These are phyloP conservation scores for Kitagawia praeruptora DNA, from an alignment of 129 eudicot species.

Conservation along the genomic window DNA sequence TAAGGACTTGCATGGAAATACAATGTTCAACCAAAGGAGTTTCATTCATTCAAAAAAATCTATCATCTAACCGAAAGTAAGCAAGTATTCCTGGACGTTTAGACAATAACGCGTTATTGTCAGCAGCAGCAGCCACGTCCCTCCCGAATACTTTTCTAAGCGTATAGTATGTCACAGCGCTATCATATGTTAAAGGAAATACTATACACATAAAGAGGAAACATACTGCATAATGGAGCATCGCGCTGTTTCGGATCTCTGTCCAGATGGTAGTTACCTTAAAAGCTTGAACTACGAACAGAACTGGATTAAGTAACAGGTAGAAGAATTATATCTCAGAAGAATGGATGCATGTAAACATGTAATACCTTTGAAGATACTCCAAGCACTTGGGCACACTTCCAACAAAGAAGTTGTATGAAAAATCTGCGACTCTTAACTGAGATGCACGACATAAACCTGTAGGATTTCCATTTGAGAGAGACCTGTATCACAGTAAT, in stretches of 20 bases:
- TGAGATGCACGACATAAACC: conserved; percentile 83
- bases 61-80: too few species aligned
- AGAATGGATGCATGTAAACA: conserved; percentile 6
- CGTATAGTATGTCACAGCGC: neutral
- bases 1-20: too few species aligned
- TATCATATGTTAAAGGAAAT: neutral
- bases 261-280: conserved; percentile 77
- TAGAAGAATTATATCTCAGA: neutral
- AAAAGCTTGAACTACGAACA: conserved; percentile 60
- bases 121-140: too few species aligned
- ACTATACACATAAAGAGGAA: neutral
- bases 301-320: neutral
- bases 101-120: too few species aligned
- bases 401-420: conserved; percentile 74
- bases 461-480: conserved; percentile 30
- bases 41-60: too few species aligned
- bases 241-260: conserved; percentile 61
- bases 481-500: conserved; percentile 38
- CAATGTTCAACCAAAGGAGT: too few species aligned
- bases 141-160: neutral
- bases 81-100: too few species aligned
- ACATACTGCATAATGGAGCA: conserved; percentile 61
- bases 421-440: conserved; percentile 67
- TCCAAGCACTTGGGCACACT: conserved; percentile 79
- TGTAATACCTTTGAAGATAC: conserved; percentile 59